Percentiles rank a stretch among this genome's conserved stretches.
phyloP scores from a whole-genome alignment of 352 stramenopile genomes.

The Pythium biforme region DNA sequence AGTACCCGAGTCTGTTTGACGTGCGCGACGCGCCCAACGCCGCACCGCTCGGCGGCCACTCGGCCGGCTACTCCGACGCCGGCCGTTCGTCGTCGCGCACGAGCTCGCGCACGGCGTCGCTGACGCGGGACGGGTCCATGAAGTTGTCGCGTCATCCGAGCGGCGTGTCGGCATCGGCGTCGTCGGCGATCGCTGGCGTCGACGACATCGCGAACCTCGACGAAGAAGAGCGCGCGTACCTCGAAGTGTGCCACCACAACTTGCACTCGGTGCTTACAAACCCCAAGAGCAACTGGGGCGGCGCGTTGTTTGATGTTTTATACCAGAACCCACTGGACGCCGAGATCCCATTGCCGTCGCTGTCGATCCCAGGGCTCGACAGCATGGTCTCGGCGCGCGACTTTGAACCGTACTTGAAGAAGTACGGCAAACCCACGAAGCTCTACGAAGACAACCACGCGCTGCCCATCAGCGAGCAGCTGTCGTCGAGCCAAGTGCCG shows the following conservation, averaged over 20 bases:
- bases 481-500: slow-evolving; percentile 80
- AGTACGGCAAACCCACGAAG: slow-evolving; percentile 60
- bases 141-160: background rate
- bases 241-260: slow-evolving; percentile 76
- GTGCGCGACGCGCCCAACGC: slow-evolving; percentile 47
- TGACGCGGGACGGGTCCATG: slow-evolving; percentile 9
- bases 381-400: slow-evolving; percentile 53
- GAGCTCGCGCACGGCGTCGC: slow-evolving; percentile 14
- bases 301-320: slow-evolving; percentile 67
- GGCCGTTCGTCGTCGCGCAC: slow-evolving; percentile 7
- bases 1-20: slow-evolving; percentile 79
- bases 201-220: slow-evolving; percentile 36
- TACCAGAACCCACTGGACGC: slow-evolving; percentile 63
- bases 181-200: slow-evolving; percentile 4
- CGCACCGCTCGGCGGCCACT: slow-evolving; percentile 25
- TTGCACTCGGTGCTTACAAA: slow-evolving; percentile 85
- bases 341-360: slow-evolving; percentile 52
- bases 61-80: background rate
- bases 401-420: slow-evolving; percentile 78
- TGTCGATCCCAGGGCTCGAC: slow-evolving; percentile 64
- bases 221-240: slow-evolving; percentile 66
- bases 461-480: slow-evolving; percentile 76
- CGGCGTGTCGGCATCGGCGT: background rate
- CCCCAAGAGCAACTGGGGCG: slow-evolving; percentile 74
- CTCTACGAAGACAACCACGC: slow-evolving; percentile 77